Percentiles rank a stretch among this genome's conserved stretches.
Evolutionary conservation across 2,329 filamentous ascomycete genomes (phyloP).

Genomic region (Chrysoporthe austroafricana): DNA sequence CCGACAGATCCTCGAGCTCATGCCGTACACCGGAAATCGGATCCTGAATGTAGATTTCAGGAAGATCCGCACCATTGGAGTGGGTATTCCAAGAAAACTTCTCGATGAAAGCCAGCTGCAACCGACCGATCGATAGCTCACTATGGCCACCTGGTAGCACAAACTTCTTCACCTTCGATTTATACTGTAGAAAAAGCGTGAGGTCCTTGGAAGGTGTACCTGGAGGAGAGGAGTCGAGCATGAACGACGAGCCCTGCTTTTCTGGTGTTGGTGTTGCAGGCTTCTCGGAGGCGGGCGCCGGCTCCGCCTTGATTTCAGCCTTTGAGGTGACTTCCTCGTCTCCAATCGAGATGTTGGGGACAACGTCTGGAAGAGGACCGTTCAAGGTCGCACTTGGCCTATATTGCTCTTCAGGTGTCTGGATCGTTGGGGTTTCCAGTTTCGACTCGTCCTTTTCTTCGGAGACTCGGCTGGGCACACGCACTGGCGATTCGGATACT

Average conservation of each 20-base stretch:
- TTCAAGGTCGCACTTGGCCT: conserved; percentile 61
- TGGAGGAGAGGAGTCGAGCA: conserved; percentile 69
- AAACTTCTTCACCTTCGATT: conserved; percentile 96
- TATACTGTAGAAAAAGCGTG: conserved; percentile 94
- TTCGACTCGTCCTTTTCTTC: conserved; percentile 55
- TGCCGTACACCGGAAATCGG: conserved; percentile 94
- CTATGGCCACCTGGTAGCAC: conserved; percentile 82
- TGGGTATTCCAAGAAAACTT: conserved; percentile 99
- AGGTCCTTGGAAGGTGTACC: conserved; percentile 76
- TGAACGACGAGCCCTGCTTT: conserved; percentile 57
- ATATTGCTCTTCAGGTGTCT: conserved; percentile 70
- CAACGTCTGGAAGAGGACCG: conserved; percentile 57
- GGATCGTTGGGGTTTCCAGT: conserved; percentile 51
- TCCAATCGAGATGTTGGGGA: conserved; percentile 42
- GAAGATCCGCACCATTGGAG: conserved; percentile 86
- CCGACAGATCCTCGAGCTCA: conserved; percentile 88
- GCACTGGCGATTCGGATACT: conserved; percentile 57
- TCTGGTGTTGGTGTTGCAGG: conserved; percentile 42
- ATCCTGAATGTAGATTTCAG: conserved; percentile 98
- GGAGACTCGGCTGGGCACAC: conserved; percentile 62
- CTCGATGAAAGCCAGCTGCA: conserved; percentile 97
- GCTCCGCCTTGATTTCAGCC: conserved; percentile 31
- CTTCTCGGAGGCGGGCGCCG: conserved; percentile 23
- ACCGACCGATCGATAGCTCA: conserved; percentile 81
- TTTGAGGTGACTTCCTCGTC: conserved; percentile 37